phyloP scores from a whole-genome alignment of 805 yeast genomes.

The Jamesozyma lodderae region DNA sequence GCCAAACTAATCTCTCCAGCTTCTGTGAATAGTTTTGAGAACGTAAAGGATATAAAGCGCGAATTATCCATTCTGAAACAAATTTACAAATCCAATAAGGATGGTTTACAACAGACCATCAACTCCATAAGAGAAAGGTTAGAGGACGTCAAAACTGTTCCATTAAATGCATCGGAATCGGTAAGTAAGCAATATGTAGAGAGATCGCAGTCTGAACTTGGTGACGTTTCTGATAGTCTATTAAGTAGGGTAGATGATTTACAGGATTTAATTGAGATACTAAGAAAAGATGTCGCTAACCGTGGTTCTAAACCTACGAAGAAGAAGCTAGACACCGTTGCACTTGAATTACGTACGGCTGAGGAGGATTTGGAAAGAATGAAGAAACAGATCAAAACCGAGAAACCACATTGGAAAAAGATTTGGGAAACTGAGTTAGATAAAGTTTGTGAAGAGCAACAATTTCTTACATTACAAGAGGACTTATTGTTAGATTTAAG shows the following conservation, averaged over 20 bases:
- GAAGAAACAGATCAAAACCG: conserved; percentile 53
- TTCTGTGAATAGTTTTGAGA: neutral
- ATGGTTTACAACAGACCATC: conserved; percentile 35
- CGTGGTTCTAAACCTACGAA: conserved; percentile 78
- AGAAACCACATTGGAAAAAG: conserved; percentile 78
- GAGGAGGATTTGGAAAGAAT: conserved; percentile 42
- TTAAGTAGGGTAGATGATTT: conserved; percentile 80
- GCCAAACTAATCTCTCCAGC: neutral
- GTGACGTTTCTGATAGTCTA: conserved; percentile 65
- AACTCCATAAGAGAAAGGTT: conserved; percentile 38
- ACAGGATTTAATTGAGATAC: conserved; percentile 83
- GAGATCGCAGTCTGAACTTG: conserved; percentile 59
- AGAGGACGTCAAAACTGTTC: conserved; percentile 41
- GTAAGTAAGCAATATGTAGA: conserved; percentile 56
- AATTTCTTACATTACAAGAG: conserved; percentile 82
- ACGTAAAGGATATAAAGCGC: conserved; percentile 39
- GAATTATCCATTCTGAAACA: conserved; percentile 37
- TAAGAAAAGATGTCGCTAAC: conserved; percentile 84
- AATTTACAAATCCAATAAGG: neutral
- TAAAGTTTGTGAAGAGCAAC: conserved; percentile 88
- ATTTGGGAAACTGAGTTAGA: conserved; percentile 90
- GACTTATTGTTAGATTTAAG: conserved; percentile 69
- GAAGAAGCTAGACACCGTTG: conserved; percentile 58
- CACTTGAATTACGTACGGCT: conserved; percentile 56
- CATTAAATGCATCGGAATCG: conserved; percentile 30